A percentile compares a stretch with the other conserved stretches of the same genome.
phyloP scores from a whole-genome alignment of 2,329 filamentous ascomycete species.

The Claviceps digitariae region DNA sequence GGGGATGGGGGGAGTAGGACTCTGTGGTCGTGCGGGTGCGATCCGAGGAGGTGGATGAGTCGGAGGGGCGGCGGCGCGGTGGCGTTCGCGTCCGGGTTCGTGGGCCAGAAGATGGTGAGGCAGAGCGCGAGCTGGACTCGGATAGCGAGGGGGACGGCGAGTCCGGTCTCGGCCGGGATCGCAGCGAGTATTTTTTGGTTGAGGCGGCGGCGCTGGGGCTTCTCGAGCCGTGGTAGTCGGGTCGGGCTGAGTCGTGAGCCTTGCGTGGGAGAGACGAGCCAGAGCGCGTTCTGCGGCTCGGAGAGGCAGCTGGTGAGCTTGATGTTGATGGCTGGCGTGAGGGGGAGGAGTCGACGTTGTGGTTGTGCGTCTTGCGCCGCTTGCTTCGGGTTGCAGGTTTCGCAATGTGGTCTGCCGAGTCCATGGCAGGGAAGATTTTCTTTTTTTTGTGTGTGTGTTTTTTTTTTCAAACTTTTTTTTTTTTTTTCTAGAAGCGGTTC shows the following conservation, averaged over 20 bases:
- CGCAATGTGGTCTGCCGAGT: conserved; percentile 14
- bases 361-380: conserved; percentile 19
- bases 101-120: conserved; percentile 14
- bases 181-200: conserved; percentile 14
- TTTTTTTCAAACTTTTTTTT: too few relatives aligned
- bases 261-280: not conserved
- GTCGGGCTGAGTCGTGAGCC: not conserved
- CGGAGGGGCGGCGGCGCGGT: conserved; percentile 14
- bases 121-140: conserved; percentile 24
- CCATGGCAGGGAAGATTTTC: conserved; percentile 15
- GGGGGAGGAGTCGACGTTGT: too few relatives aligned
- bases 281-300: not conserved
- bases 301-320: conserved; percentile 11
- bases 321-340: conserved; percentile 16
- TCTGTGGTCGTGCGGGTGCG: conserved; percentile 12
- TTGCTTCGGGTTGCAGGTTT: conserved; percentile 17
- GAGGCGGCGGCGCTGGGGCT: conserved; percentile 12
- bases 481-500: not conserved
- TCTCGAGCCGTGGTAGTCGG: conserved; percentile 1
- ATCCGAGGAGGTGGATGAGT: conserved; percentile 17
- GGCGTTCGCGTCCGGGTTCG: conserved; percentile 19
- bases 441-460: too few relatives aligned
- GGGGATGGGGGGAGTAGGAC: conserved; percentile 6
- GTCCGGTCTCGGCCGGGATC: conserved; percentile 16
- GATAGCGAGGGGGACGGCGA: conserved; percentile 22